Base-by-base conservation (phyloP, 805 yeast genomes). In the Candida multigemmis region DNA sequence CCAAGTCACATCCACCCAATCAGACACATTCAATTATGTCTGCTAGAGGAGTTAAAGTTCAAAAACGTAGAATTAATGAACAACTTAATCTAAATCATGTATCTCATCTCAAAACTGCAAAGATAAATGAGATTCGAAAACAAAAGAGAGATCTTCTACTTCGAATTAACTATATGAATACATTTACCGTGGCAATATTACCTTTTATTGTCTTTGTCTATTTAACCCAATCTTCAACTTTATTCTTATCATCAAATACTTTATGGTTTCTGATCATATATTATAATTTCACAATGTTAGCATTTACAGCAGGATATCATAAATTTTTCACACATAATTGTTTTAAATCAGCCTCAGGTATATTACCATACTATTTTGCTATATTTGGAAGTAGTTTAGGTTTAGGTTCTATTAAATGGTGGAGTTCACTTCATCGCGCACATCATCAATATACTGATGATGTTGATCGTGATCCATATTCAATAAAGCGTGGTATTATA, bases 391-490 rank as follows among this genome's bases (percentile, higher is more conserved):
- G 78, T 11, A 78, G 83, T 38, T 73, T 77, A 6, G 94, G 86
- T 2, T 58, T 84, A 28, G 94, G 94, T 4, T 68, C 83, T 3
- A 72, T 77, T 8, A 65, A 77, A 43, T 69, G 78, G 70, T 85
- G 94, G 94, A 77, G 82, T 13, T 64, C 77, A 10, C 65, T 82
- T 24, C 97, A 87, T 59, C 63, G 94, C 33, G 86, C 91, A 4
- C 96, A 87, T 56, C 96, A 87, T 53, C 72, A 89, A 32, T 82
- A 70, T 50, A 77, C 91, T 22, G 67, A 60, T 34, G 95, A 87
- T 46, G 79, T 93, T 0, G 94, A 83, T 34, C 68, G 70, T 42
- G 97, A 87, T 51, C 96, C 97, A 1, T 85, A 83, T 53, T 76
- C 76, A 44, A 77, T 81, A 20, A 71, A 87, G 45, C 68, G 81